Conservation (phyloP, 2,329 filamentous ascomycete species). For the Zelopaecilomyces penicillatus region DNA sequence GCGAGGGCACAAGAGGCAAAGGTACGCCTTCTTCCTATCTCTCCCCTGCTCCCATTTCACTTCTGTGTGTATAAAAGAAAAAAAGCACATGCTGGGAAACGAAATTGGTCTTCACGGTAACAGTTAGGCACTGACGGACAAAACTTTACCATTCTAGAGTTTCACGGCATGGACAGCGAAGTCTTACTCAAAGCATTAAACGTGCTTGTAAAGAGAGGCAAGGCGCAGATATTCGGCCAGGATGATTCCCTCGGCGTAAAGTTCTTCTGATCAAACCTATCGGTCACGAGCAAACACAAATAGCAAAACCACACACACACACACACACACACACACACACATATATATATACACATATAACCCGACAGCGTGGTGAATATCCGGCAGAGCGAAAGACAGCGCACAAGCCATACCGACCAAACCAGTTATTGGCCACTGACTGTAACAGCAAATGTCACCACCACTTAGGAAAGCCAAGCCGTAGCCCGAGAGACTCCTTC, state of each 20-base stretch:
- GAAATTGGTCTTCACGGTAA: not conserved
- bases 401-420: not conserved
- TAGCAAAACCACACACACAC: not conserved
- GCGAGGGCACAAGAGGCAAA: conserved; percentile 66
- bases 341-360: not conserved
- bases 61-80: too few species aligned
- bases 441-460: too few species aligned
- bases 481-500: conserved; percentile 12
- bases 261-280: conserved; percentile 62
- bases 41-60: not conserved
- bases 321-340: not conserved
- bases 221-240: conserved; percentile 85
- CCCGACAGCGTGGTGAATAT: not conserved
- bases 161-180: conserved; percentile 80
- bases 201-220: conserved; percentile 79
- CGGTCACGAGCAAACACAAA: not conserved
- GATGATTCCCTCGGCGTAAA: conserved; percentile 89
- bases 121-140: conserved; percentile 6
- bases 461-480: too few species aligned
- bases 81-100: too few species aligned
- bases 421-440: too few species aligned
- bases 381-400: not conserved
- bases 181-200: conserved; percentile 71
- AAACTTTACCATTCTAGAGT: conserved; percentile 45
- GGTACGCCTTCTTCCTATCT: conserved; percentile 37